Evolutionary conservation across 495 filamentous ascomycete species (phyloP).

Genomic region (Talaromyces wortmannii): DNA sequence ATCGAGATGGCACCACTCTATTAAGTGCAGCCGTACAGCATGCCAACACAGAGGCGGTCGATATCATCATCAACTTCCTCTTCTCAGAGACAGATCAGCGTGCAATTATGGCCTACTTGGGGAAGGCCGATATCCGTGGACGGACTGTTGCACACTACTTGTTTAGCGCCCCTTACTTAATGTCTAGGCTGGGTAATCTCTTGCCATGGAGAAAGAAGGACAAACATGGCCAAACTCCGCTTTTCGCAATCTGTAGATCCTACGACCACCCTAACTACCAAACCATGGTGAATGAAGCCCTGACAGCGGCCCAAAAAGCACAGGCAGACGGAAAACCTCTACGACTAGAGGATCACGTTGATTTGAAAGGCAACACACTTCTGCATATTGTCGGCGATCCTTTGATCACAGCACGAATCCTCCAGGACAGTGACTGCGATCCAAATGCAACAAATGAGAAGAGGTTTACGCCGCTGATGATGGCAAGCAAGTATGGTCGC

Average conservation of each 20-base stretch:
- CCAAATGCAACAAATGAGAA: conserved; percentile 96
- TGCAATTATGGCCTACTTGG: conserved; percentile 57
- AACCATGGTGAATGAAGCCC: conserved; percentile 73
- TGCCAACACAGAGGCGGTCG: conserved; percentile 65
- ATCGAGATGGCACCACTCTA: conserved; percentile 83
- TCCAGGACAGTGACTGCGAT: conserved; percentile 81
- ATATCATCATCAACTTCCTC: conserved; percentile 65
- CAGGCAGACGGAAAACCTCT: conserved; percentile 75
- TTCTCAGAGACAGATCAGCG: conserved; percentile 44
- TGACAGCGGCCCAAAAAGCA: conserved; percentile 63
- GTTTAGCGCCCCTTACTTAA: conserved; percentile 83
- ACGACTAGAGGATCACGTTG: conserved; percentile 89
- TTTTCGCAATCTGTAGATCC: conserved; percentile 89
- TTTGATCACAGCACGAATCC: conserved; percentile 63
- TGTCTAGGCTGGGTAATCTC: conserved; percentile 63
- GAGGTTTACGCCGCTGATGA: conserved; percentile 92
- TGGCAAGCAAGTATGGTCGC: conserved; percentile 97
- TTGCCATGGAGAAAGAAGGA: conserved; percentile 88
- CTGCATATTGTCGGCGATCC: conserved; percentile 90
- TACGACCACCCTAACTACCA: conserved; percentile 90
- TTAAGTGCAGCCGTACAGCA: conserved; percentile 92
- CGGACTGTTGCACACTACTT: conserved; percentile 90
- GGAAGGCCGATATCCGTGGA: conserved; percentile 72
- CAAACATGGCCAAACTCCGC: conserved; percentile 91
- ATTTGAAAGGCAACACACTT: conserved; percentile 87